Conservation (phyloP, 345 rosid genomes). For the Ricinus communis region DNA sequence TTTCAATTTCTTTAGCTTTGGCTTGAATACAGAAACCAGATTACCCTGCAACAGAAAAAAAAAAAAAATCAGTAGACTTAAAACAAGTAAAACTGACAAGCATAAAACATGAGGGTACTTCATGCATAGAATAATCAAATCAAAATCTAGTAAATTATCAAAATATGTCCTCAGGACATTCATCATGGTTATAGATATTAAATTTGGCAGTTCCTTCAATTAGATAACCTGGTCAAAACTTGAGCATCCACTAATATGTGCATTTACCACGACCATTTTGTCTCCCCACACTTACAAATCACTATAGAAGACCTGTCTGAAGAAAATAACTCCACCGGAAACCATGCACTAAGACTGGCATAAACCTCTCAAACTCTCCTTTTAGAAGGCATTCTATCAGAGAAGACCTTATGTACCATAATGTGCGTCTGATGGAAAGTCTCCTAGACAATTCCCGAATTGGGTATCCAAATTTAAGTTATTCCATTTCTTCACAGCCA, state of each 20-base stretch:
- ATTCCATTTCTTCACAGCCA: not conserved
- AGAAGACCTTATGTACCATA: not conserved
- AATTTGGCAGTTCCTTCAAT: constrained; percentile 5
- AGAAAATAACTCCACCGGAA: not conserved
- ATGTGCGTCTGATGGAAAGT: not conserved
- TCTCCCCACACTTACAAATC: not conserved
- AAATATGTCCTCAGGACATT: not conserved
- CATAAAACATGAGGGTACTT: not conserved
- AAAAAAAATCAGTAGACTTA: constrained; percentile 13
- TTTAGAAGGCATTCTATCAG: not conserved
- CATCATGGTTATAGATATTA: not conserved
- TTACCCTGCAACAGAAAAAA: constrained; percentile 30
- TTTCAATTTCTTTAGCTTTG: constrained; percentile 35
- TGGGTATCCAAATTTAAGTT: not conserved
- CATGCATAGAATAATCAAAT: constrained; percentile 3
- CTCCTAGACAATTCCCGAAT: not conserved
- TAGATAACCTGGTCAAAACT: not conserved
- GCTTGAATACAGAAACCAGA: constrained; percentile 24
- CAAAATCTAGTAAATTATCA: not conserved
- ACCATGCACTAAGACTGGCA: not conserved
- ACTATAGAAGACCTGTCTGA: not conserved
- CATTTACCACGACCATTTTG: not conserved
- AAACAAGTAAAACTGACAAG: not conserved
- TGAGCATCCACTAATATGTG: not conserved
- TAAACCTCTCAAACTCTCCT: not conserved